These are phyloP conservation scores for Penicillium sp. DNA, from an alignment of 2,329 filamentous ascomycete species.

Conservation along the genomic window DNA sequence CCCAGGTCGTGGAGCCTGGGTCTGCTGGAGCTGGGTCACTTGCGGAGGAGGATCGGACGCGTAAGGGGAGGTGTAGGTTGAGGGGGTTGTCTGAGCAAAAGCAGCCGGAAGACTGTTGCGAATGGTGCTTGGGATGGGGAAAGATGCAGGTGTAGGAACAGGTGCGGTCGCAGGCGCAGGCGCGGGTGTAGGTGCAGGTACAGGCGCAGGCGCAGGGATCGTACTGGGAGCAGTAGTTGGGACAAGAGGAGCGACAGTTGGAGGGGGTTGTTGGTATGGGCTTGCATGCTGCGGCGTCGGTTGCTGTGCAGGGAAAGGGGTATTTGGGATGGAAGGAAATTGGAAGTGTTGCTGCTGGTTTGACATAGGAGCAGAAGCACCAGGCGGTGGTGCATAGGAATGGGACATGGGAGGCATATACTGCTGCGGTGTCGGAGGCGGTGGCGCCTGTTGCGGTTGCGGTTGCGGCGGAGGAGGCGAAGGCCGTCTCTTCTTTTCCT, in stretches of 20 bases:
- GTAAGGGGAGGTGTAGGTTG: slow-evolving; percentile 44
- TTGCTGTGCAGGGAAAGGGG: slow-evolving; percentile 33
- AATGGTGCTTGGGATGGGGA: slow-evolving; percentile 37
- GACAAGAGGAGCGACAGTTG: slow-evolving; percentile 20
- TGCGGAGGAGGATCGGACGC: slow-evolving; percentile 38
- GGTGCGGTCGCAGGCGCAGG: slow-evolving; percentile 18
- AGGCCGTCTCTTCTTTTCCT: slow-evolving; percentile 53
- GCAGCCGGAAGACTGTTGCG: slow-evolving; percentile 41
- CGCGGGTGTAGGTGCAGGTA: slow-evolving; percentile 17
- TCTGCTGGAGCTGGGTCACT: slow-evolving; percentile 32
- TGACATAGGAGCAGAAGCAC: slow-evolving; percentile 29
- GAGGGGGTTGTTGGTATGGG: slow-evolving; percentile 22
- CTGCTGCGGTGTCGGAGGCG: slow-evolving; percentile 30
- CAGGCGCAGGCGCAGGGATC: slow-evolving; percentile 14
- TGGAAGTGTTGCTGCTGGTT: slow-evolving; percentile 36
- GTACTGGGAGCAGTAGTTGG: slow-evolving; percentile 15
- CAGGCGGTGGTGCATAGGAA: slow-evolving; percentile 31
- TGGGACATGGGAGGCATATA: slow-evolving; percentile 38
- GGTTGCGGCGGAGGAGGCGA: slow-evolving; percentile 40
- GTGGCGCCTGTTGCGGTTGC: slow-evolving; percentile 29
- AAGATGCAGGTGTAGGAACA: slow-evolving; percentile 26
- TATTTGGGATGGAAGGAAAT: slow-evolving; percentile 36
- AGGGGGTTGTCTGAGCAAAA: slow-evolving; percentile 36
- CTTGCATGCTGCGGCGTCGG: slow-evolving; percentile 26
- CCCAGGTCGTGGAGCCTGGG: slow-evolving; percentile 23